Base-by-base conservation (phyloP, 1,284 basidiomycete genomes). In the Takashimella tepidaria region DNA sequence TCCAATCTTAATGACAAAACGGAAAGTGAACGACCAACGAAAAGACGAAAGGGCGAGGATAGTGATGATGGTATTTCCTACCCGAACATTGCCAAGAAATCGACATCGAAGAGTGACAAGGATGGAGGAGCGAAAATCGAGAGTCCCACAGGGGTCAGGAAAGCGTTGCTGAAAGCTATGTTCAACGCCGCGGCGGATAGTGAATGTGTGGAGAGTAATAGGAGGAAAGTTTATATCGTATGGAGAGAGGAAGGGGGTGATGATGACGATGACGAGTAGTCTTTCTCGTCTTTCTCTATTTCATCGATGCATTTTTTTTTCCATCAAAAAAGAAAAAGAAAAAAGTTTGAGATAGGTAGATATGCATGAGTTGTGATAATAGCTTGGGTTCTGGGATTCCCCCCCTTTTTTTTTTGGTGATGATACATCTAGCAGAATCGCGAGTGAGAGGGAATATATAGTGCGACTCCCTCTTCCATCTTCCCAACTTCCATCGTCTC, bases 171-270 rank as follows among this genome's bases (percentile, higher is more conserved):
- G 57, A 78, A 79, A 61, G 79, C 74, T 21, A 63, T 93, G 51
- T 93, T 95, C 68, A 82, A 85, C 25, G 78, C 84, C 42, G 92
- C 91, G 12, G 86, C 88, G 59, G 79, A 83, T 46, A 79, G 84
- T 55, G 82, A 84, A 41, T 87, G 90, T 59, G 77, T 60, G 19
- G 72, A 74, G 61, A 64, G 85, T 1, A 91, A 88, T 72, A 81
- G 92, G 61, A 79, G 87, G 70, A 87, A 83, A 75, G 80, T 96
- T 73, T 95, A 93, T 70, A 80, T 80, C 8, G 74, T 92, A 23
- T 95, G 89, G 82, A 85, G 85, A 64, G 72, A 71, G 44, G 69
- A 74, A 58, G 77, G 73, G 46, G 73, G 70, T 24, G 77, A 74
- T 52, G 72, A 73, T 37, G 72, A 75, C 16, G 68, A 73, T 16